These are phyloP conservation scores for Prototheca cutis DNA, from an alignment of 163 green algal species.

Conservation along the genomic window DNA sequence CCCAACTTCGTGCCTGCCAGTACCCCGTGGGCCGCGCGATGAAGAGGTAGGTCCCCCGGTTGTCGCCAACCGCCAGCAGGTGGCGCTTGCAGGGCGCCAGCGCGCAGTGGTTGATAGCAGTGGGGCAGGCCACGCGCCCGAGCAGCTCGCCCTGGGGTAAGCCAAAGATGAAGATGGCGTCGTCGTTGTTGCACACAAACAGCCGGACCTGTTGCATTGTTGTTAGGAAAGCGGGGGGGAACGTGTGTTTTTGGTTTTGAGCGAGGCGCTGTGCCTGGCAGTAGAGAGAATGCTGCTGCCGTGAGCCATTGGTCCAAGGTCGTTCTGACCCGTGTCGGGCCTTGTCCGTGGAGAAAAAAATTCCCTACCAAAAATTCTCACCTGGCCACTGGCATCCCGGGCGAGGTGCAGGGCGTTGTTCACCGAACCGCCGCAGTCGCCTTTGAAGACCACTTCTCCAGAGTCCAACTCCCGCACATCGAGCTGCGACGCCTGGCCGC, in stretches of 20 bases:
- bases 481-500: conserved; percentile 45
- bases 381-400: conserved; percentile 25
- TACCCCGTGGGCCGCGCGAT: conserved; percentile 30
- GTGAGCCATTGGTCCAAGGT: no score
- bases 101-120: conserved; percentile 65
- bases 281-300: no score
- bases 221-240: no score
- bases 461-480: conserved; percentile 26
- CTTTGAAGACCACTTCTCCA: conserved; percentile 25
- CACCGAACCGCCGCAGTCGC: conserved; percentile 41
- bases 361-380: conserved; percentile 1
- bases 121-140: conserved; percentile 23
- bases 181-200: conserved; percentile 70
- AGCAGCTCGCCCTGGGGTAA: conserved; percentile 11
- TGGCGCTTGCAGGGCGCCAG: conserved; percentile 35
- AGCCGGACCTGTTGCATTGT: conserved; percentile 41
- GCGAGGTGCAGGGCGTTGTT: conserved; percentile 72
- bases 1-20: conserved; percentile 13
- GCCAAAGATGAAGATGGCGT: conserved; percentile 41
- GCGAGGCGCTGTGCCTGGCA: no score
- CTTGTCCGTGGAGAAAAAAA: no score
- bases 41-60: conserved; percentile 39
- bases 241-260: no score
- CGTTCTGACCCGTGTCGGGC: no score
- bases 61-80: conserved; percentile 61